Percentiles rank a stretch among this genome's conserved stretches.
These are phyloP conservation scores for Scutellaria barbata DNA, from an alignment of 257 asterid genomes.

Conservation along the genomic window DNA sequence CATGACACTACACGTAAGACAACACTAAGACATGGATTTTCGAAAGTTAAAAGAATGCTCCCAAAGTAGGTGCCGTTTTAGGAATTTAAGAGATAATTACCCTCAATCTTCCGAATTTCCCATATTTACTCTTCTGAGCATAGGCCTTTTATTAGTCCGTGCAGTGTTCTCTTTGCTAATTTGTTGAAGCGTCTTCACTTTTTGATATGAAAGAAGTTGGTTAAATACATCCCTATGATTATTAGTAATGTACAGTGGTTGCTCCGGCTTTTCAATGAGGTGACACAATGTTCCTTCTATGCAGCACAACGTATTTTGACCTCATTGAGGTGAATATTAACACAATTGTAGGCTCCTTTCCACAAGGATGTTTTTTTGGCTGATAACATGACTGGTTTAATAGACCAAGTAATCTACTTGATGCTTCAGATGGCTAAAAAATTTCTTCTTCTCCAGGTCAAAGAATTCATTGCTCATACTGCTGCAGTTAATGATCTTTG, in stretches of 20 bases:
- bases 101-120: no score
- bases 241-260: neutral
- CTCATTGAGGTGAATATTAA: conserved; percentile 17
- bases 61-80: no score
- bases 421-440: conserved; percentile 34
- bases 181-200: conserved; percentile 7
- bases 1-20: no score
- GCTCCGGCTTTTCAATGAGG: conserved; percentile 2
- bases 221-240: neutral
- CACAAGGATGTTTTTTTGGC: conserved; percentile 29
- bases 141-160: neutral
- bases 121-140: no score
- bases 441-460: conserved; percentile 62
- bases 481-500: conserved; percentile 96
- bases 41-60: no score
- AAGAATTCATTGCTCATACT: conserved; percentile 83
- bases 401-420: conserved; percentile 8
- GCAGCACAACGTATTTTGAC: conserved; percentile 21
- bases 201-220: neutral
- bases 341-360: neutral
- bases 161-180: neutral
- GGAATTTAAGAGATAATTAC: no score
- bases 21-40: no score
- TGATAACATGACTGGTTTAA: conserved; percentile 30
- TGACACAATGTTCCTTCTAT: conserved; percentile 10